These are phyloP conservation scores for Vitis vinifera DNA, from an alignment of 164 flowering plant genomes.

Conservation along the genomic window DNA sequence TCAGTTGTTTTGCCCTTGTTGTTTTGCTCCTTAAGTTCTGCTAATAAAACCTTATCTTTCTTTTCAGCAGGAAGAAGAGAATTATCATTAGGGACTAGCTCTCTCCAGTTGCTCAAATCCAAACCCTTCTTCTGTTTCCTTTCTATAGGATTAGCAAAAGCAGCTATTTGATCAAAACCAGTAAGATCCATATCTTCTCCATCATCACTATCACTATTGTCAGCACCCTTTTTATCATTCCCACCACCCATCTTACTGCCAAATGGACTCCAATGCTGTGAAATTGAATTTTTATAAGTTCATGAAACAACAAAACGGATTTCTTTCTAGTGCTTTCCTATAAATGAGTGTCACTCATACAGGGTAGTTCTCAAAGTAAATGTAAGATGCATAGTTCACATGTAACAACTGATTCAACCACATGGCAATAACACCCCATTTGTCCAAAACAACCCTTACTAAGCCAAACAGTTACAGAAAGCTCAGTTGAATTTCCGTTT, in stretches of 20 bases:
- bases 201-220: conserved; percentile 27
- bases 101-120: conserved; percentile 68
- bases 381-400: not conserved
- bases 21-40: conserved; percentile 9
- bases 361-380: not conserved
- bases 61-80: conserved; percentile 9
- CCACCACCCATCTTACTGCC: conserved; percentile 16
- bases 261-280: conserved; percentile 75
- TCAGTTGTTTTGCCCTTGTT: conserved; percentile 14
- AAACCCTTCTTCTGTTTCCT: conserved; percentile 65
- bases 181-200: conserved; percentile 33
- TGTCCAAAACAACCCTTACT: too few species aligned
- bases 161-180: conserved; percentile 27
- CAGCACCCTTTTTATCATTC: conserved; percentile 10
- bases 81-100: conserved; percentile 31
- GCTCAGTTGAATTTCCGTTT: too few species aligned
- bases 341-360: not conserved
- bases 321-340: not conserved
- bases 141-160: conserved; percentile 60
- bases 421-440: not conserved
- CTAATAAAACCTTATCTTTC: conserved; percentile 1
- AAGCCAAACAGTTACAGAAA: too few species aligned
- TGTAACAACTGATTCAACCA: not conserved
- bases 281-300: conserved; percentile 10
- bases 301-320: not conserved